Evolutionary conservation across 2,329 filamentous ascomycete genomes (phyloP), one percentile per base, ranked within the genome.

Genomic region (Davidsoniella australis): DNA sequence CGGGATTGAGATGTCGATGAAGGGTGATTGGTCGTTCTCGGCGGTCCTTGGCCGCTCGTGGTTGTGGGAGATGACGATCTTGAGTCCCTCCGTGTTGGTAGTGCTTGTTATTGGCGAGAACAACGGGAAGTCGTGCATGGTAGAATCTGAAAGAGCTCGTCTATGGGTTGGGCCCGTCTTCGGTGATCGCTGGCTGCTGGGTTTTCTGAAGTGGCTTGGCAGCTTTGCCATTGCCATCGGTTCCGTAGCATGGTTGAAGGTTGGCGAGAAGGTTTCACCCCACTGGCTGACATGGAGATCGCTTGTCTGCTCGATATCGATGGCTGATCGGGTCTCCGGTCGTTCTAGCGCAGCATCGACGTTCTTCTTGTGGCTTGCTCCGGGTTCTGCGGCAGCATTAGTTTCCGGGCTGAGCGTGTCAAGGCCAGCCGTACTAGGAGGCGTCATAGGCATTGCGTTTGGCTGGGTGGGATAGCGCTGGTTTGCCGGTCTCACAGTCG

Each of bases 131-230:
- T 87, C 84, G 44, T 80, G 81, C 49, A 82, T 66, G 5, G 82
- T 88, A 33, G 84, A 87, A 59, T 87, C 83, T 0, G 86, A 93
- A 57, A 81, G 69, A 17, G 83, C 78, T 55, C 82, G 77, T 49
- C 29, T 33, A 12, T 33, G 29, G 29, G 8, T 33, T 33, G 29
- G 8, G 12, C 29, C 29, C 73, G 71, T 55, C 73, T 78, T 37
- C 41, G 44, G n/a, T 52, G 54, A 3, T 37, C 41, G 33, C 20
- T 38, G 47, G 17, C 38, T 33, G 14, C 14, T 49, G 33, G 23
- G 18, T 18, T 49, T 50, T 4, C 48, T 36, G n/a, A 49, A n/a
- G 29, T 49, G 38, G 38, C 47, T 10, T 10, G 29, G 24, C 26
- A 38, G 24, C 33, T 43, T 41, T 38, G 40, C 39, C 23, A 44